Conservation (phyloP, 2,329 filamentous ascomycete species). For the Aspergillus melleus region DNA sequence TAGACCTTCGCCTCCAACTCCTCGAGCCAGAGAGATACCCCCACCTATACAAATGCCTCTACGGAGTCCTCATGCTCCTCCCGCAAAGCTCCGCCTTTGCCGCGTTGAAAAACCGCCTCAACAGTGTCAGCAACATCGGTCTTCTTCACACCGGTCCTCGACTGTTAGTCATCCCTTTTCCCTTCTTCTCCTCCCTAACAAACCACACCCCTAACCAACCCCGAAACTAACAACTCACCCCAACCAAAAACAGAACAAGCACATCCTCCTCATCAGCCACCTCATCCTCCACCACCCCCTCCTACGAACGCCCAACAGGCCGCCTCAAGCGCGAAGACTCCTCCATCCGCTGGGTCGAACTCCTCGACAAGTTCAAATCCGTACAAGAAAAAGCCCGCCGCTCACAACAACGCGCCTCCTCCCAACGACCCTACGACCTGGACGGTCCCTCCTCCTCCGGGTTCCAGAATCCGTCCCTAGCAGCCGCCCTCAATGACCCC, state of each 20-base stretch:
- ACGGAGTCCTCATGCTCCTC: constrained; percentile 95
- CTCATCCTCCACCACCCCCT: constrained; percentile 36
- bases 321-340: constrained; percentile 81
- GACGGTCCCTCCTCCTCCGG: constrained; percentile 51
- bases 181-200: constrained; percentile 2
- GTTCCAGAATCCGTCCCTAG: constrained; percentile 36
- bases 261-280: constrained; percentile 2
- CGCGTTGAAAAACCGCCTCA: constrained; percentile 91
- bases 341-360: constrained; percentile 84
- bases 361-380: constrained; percentile 89
- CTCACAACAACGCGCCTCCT: constrained; percentile 61
- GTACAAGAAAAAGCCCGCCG: constrained; percentile 85
- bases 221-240: constrained; percentile 11
- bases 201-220: too few species aligned
- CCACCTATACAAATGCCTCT: constrained; percentile 95
- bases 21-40: constrained; percentile 94
- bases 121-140: constrained; percentile 95
- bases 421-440: constrained; percentile 47
- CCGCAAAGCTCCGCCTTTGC: constrained; percentile 97
- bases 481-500: constrained; percentile 32
- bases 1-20: constrained; percentile 89
- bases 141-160: constrained; percentile 82
- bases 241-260: constrained; percentile 8
- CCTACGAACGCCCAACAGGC: constrained; percentile 63
- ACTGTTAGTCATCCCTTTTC: constrained; percentile 59